A percentile compares a stretch with the other conserved stretches of the same genome.
These are phyloP conservation scores for Nemania diffusa DNA, from an alignment of 2,329 filamentous ascomycete genomes.

Conservation along the genomic window DNA sequence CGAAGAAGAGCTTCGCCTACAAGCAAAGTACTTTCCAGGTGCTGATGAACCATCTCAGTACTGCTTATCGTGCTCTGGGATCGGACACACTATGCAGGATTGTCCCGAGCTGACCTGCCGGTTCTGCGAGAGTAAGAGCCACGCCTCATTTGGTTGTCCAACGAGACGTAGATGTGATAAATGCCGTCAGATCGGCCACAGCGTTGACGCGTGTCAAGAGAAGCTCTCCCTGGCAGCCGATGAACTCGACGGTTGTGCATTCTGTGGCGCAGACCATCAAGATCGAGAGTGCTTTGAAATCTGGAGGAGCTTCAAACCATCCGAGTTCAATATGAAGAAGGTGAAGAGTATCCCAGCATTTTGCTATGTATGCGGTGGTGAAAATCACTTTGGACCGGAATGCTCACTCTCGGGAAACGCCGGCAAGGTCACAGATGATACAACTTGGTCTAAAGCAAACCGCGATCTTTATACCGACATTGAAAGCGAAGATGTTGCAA, in stretches of 20 bases:
- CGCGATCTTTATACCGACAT: slow-evolving; percentile 61
- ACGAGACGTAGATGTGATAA: slow-evolving; percentile 62
- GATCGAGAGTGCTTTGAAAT: slow-evolving; percentile 69
- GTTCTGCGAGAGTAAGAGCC: slow-evolving; percentile 58
- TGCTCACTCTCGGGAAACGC: slow-evolving; percentile 54
- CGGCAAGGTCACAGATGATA: slow-evolving; percentile 46
- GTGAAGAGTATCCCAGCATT: slow-evolving; percentile 62
- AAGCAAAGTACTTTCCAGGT: slow-evolving; percentile 63
- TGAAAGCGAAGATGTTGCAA: slow-evolving; percentile 53
- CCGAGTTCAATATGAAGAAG: slow-evolving; percentile 55
- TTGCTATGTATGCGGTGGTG: slow-evolving; percentile 66
- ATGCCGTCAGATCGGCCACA: slow-evolving; percentile 73
- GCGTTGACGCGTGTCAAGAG: slow-evolving; percentile 61
- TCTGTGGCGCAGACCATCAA: slow-evolving; percentile 68
- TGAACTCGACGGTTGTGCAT: slow-evolving; percentile 68
- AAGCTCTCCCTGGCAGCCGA: slow-evolving; percentile 63
- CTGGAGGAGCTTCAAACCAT: slow-evolving; percentile 67
- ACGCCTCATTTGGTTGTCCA: slow-evolving; percentile 64
- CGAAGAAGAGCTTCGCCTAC: slow-evolving; percentile 53
- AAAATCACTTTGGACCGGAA: slow-evolving; percentile 67
- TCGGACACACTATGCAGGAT: slow-evolving; percentile 56
- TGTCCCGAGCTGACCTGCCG: slow-evolving; percentile 62
- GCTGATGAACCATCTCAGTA: slow-evolving; percentile 55
- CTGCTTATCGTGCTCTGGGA: slow-evolving; percentile 64
- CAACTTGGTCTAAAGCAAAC: slow-evolving; percentile 65